A percentile compares a stretch with the other conserved stretches of the same genome.
These are phyloP conservation scores for Cryptosporidium ubiquitum DNA, from an alignment of 169 alveolate species.

Conservation along the genomic window DNA sequence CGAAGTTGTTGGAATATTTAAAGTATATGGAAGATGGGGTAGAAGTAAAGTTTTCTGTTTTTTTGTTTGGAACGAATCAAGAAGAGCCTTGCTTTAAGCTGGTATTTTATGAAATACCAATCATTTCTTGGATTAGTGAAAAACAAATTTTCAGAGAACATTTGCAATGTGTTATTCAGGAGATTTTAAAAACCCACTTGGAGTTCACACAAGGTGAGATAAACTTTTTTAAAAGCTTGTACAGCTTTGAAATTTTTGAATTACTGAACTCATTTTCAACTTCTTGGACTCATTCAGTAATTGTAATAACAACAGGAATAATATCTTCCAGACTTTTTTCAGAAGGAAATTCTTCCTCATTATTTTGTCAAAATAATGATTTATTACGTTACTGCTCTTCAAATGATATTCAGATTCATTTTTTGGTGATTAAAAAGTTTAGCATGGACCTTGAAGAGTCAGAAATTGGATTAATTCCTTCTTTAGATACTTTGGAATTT, in stretches of 20 bases:
- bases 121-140: neutral
- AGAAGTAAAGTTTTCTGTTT: slow-evolving; percentile 12
- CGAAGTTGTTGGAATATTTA: neutral
- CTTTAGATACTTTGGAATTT: slow-evolving; percentile 36
- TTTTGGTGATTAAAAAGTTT: slow-evolving; percentile 10
- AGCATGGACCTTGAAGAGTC: neutral
- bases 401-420: slow-evolving; percentile 37
- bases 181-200: neutral
- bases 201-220: neutral
- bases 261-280: slow-evolving; percentile 18
- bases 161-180: neutral
- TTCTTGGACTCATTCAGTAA: slow-evolving; percentile 1
- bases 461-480: slow-evolving; percentile 7
- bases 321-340: slow-evolving; percentile 17
- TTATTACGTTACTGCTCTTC: neutral
- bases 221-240: neutral
- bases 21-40: neutral
- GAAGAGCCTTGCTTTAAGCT: slow-evolving; percentile 32
- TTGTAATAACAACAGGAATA: slow-evolving; percentile 46
- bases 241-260: slow-evolving; percentile 6
- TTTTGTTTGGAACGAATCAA: slow-evolving; percentile 25
- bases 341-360: neutral
- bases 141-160: neutral
- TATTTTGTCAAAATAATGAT: neutral
- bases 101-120: slow-evolving; percentile 21